Base-by-base conservation (phyloP, 2,329 filamentous ascomycete species). In the Ploettnerulaceae sp. region DNA sequence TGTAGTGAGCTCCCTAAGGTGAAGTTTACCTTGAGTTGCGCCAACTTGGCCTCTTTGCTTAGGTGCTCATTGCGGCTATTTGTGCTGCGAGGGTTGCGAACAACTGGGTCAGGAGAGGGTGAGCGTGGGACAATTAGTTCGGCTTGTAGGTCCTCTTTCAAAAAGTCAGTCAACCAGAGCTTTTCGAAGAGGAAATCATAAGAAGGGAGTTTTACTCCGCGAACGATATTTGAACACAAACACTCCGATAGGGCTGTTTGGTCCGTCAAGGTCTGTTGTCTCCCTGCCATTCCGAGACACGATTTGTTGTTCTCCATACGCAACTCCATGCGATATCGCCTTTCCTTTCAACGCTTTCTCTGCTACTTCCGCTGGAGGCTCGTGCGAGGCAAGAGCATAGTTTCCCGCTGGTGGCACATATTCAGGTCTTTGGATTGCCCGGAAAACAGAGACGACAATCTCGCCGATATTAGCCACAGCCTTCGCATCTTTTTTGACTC, bases 211-310 rank as follows among this genome's bases (percentile, higher is more conserved):
- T 38, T 8, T 21, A 54, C 49, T 48, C 45, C 47, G 38, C 18
- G 52, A 55, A 12, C 52, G 49, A 22, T 57, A 57, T 26, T 52
- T 52, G 45, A 57, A 57, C 5, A 51, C 33, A 32, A 57, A 57
- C 4, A 57, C 41, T 1, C 38, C 52, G 12, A 53, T 20, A 1
- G 54, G 52, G 4, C 39, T 47, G 5, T 43, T 12, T 5, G n/a
- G 24, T 7, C 51, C 52, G 21, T 48, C 47, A 2, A 47, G 24
- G 33, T 48, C 45, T 2, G 39, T 11, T 7, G 49, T 48, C 15
- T 48, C 35, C 17, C 29, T 45, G 17, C 20, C 36, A 6, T 26
- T 14, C 2, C 45, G 32, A 24, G 5, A 24, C 9, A 46, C 24
- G 20, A 50, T 38, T 26, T 46, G 37, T n/a, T 46, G 37, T n/a